Base-by-base conservation (phyloP, 2,329 filamentous ascomycete species). In the Aspergillus sergii region DNA sequence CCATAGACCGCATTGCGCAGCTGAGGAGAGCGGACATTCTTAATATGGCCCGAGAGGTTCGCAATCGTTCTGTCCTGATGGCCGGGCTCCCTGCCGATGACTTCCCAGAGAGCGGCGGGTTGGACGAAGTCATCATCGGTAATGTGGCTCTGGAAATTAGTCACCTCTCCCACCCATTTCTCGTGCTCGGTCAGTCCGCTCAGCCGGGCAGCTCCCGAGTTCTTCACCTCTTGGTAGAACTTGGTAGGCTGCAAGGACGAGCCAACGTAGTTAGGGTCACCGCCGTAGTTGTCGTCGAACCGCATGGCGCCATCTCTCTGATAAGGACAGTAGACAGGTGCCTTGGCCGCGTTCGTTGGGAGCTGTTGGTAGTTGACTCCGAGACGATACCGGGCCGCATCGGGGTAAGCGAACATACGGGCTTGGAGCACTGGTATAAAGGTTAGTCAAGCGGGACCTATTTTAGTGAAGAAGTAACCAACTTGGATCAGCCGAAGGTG, bases 361-460 rank as follows among this genome's bases (percentile, higher is more conserved):
- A 80, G 71, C 59, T 77, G 72, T 59, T 80, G 77, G 66, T 80
- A 80, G 64, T 81, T 81, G 12, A 75, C 74, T 2, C 79, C 79
- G 4, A 81, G 69, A 16, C 78, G 72, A 64, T 81, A 78, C n/a
- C 78, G 75, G 34, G 75, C 73, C 1, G 77, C 85, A 61, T 89
- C 87, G 0, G 85, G 83, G 72, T 89, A 89, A 1, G 84, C 83
- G 74, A 89, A 89, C 57, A 88, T 76, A 16, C 87, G 82, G 0
- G 84, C 83, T 75, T 89, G 87, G 0, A 89, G 82, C 19, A 89
- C 83, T 76, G 34, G 12, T 36, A 10, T 32, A 6, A 21, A 41
- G 70, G 61, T 64, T 81, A 28, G 16, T 41, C 14, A 36, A 9
- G 46, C 26, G 23, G 26, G 21, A 30, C 8, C 4, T 30, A 8